Percentiles rank a stretch among this genome's conserved stretches.
Evolutionary conservation across 305 asterid species (phyloP).

Genomic region (Plantago coronopus): DNA sequence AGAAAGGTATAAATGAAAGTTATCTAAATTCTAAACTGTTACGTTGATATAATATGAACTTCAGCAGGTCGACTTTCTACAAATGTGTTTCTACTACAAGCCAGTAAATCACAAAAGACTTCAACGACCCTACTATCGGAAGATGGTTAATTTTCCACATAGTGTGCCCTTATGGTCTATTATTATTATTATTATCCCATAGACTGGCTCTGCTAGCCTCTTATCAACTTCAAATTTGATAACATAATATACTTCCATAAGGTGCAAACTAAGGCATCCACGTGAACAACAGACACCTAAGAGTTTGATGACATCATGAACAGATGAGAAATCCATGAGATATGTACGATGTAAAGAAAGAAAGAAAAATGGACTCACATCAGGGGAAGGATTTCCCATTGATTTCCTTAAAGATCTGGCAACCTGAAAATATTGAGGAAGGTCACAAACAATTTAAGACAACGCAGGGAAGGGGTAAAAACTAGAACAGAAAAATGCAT

Average conservation of each 20-base stretch:
- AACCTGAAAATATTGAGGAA: constrained; percentile 32
- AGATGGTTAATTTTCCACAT: background rate
- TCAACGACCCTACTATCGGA: background rate
- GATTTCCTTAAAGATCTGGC: constrained; percentile 49
- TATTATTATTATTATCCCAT: background rate
- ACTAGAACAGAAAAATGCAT: background rate
- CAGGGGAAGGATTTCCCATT: constrained; percentile 38
- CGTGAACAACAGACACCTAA: background rate
- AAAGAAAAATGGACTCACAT: constrained; percentile 37
- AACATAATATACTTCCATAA: background rate
- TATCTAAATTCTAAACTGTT: background rate
- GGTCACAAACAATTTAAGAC: constrained; percentile 10
- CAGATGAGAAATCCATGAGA: background rate
- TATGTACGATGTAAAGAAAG: background rate
- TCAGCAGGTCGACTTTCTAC: no score
- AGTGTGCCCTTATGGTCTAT: background rate
- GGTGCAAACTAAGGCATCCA: background rate
- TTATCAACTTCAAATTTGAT: background rate
- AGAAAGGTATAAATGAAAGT: no score
- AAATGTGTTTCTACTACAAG: no score
- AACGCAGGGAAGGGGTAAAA: constrained; percentile 6
- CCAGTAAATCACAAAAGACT: background rate
- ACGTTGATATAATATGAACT: background rate
- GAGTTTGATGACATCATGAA: constrained; percentile 10
- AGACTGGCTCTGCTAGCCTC: background rate